Conservation (phyloP, 2,329 filamentous ascomycete genomes). For the Xylaria hypoxylon region DNA sequence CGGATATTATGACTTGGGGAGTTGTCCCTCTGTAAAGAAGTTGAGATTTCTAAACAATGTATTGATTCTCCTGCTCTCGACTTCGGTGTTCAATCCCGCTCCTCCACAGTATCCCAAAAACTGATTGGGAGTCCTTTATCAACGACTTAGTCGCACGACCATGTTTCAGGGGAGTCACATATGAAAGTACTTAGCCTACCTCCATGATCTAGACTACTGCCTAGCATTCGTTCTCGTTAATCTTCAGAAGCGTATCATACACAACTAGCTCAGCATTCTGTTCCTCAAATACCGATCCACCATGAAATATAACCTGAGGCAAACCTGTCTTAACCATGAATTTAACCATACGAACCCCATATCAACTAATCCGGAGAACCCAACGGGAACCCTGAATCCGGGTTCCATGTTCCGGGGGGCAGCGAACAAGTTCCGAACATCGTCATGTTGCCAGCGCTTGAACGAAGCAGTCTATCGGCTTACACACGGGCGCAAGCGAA, state of each 20-base stretch:
- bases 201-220: no score
- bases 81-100: neutral
- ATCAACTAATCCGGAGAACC: neutral
- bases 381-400: neutral
- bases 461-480: neutral
- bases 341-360: neutral
- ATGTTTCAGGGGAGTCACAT: neutral
- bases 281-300: neutral
- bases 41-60: neutral
- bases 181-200: neutral
- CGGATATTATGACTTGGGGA: neutral
- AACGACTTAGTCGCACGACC: neutral
- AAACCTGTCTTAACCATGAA: neutral
- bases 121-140: neutral
- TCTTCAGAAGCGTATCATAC: neutral
- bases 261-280: neutral
- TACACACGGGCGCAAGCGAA: neutral
- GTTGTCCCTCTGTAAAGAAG: neutral
- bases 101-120: neutral
- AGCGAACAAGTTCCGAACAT: neutral
- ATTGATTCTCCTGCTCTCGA: neutral
- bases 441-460: neutral
- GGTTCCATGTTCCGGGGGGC: neutral
- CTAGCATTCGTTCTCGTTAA: no score
- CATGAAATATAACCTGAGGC: neutral